A percentile compares a stretch with the other conserved stretches of the same genome.
These are phyloP conservation scores for Candida insectalens DNA, from an alignment of 805 yeast genomes.

Conservation along the genomic window DNA sequence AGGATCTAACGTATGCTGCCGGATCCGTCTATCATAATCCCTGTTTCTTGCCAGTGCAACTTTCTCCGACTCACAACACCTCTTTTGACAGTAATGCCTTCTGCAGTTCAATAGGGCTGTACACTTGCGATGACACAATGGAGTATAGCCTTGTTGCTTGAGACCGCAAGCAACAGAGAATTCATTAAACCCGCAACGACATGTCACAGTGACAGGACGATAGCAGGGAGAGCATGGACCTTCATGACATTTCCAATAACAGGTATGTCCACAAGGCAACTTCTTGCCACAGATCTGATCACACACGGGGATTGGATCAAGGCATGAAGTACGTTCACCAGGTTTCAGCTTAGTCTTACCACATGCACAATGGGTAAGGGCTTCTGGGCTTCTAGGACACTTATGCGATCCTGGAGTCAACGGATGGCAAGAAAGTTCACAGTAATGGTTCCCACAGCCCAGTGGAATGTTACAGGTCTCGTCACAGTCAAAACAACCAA, in stretches of 20 bases:
- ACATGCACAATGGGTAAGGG: conserved; percentile 66
- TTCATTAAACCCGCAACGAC: conserved; percentile 53
- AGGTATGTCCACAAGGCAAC: conserved; percentile 64
- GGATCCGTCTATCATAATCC: conserved; percentile 34
- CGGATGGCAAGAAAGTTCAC: conserved; percentile 44
- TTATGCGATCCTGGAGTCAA: conserved; percentile 20
- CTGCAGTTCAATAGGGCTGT: conserved; percentile 69
- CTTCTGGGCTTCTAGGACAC: conserved; percentile 59
- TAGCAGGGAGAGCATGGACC: conserved; percentile 68
- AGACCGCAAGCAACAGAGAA: conserved; percentile 58
- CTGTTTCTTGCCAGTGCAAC: conserved; percentile 49
- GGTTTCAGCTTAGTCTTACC: conserved; percentile 48
- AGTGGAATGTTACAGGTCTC: conserved; percentile 34
- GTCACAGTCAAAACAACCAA: conserved; percentile 43
- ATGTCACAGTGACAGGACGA: conserved; percentile 38
- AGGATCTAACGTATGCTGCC: conserved; percentile 31
- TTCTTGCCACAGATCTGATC: conserved; percentile 50
- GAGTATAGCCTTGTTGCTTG: conserved; percentile 36
- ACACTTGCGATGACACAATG: conserved; percentile 66
- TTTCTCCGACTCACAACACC: conserved; percentile 65
- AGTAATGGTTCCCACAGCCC: conserved; percentile 58
- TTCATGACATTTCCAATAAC: conserved; percentile 63
- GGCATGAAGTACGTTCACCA: conserved; percentile 43
- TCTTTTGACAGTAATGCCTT: conserved; percentile 60
- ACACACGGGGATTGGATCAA: conserved; percentile 77